Evolutionary conservation across 225 moss, liverwort and hornwort species (phyloP).

Genomic region (Bryum argenteum): DNA sequence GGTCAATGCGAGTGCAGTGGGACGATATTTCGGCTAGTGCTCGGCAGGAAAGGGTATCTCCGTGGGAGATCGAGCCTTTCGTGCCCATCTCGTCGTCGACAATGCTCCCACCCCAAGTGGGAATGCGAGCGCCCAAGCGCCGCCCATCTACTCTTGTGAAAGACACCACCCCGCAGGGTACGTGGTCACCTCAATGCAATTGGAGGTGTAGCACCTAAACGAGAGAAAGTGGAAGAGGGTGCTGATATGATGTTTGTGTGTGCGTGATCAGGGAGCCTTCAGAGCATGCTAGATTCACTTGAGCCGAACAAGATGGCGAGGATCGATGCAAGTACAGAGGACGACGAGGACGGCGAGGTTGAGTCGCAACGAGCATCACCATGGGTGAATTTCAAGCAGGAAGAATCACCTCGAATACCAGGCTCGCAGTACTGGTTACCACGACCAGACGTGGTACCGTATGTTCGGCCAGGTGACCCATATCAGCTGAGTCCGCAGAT

Average conservation of each 20-base stretch:
- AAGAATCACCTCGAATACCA: slow-evolving; percentile 27
- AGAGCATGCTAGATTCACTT: slow-evolving; percentile 37
- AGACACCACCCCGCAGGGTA: slow-evolving; percentile 47
- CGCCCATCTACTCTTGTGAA: slow-evolving; percentile 52
- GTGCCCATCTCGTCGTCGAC: slow-evolving; percentile 29
- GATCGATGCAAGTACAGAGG: slow-evolving; percentile 28
- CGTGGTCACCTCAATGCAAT: background rate
- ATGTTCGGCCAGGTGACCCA: background rate
- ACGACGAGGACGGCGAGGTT: slow-evolving; percentile 45
- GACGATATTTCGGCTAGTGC: slow-evolving; percentile 68
- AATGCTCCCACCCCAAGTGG: slow-evolving; percentile 37
- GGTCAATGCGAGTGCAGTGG: slow-evolving; percentile 79
- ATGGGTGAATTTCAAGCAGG: slow-evolving; percentile 53
- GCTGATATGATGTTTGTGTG: background rate
- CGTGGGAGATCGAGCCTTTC: slow-evolving; percentile 78
- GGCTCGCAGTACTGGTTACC: slow-evolving; percentile 40
- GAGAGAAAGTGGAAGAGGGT: background rate
- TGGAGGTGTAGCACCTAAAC: background rate
- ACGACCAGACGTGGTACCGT: slow-evolving; percentile 19
- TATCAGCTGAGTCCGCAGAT: slow-evolving; percentile 37
- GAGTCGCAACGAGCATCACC: slow-evolving; percentile 40
- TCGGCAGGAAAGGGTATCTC: slow-evolving; percentile 78
- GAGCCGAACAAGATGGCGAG: slow-evolving; percentile 42
- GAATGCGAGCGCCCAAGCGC: slow-evolving; percentile 47
- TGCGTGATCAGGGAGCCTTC: slow-evolving; percentile 32